Evolutionary conservation across 257 asterid species (phyloP), one percentile per base, ranked within the genome.

Genomic region (Paulownia fortunei): DNA sequence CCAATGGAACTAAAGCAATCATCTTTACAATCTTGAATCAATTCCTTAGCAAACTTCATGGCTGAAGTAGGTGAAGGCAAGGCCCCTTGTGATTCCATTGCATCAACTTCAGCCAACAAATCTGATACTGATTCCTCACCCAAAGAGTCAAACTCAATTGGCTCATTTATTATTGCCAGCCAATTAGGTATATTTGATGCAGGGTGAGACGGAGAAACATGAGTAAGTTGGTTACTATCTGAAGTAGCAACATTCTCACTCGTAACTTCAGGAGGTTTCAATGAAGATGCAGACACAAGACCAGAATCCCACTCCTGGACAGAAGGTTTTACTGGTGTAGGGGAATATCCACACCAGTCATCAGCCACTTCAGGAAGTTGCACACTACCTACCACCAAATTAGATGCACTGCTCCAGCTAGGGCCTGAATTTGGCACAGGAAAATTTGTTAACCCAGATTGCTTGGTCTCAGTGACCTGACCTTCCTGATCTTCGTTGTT

Each of bases 111-210:
- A 27, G 92, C 96, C 63, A 90, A 66, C 49, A 90, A 86, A 79
- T 90, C 96, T 4, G 96, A 90, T 18, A 90, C 92, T 0, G 96
- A 90, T 63, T 90, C 96, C 84, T 90, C 96, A 21, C 89, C 96
- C 74, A 90, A 79, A 63, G 93, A 89, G 59, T 83, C 92, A 51
- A 90, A 87, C 78, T 90, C 96, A 59, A 90, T 90, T 4, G 96
- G 92, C 83, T 88, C 92, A 26, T 83, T 81, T 46, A 85, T 77
- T 69, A 79, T 80, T 18, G 89, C 76, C 78, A 88, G 89, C 92
- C 93, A 88, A 70, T 70, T 74, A 21, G 94, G 78, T 37, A 80
- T 54, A 76, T 73, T 84, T 56, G 84, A 59, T 62, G 83, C 21
- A 59, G 80, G 82, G 37, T 68, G 87, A 32, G 84, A 65, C 8